These are phyloP conservation scores for Boletellus sp. DNA, from an alignment of 768 basidiomycete genomes.

Conservation along the genomic window DNA sequence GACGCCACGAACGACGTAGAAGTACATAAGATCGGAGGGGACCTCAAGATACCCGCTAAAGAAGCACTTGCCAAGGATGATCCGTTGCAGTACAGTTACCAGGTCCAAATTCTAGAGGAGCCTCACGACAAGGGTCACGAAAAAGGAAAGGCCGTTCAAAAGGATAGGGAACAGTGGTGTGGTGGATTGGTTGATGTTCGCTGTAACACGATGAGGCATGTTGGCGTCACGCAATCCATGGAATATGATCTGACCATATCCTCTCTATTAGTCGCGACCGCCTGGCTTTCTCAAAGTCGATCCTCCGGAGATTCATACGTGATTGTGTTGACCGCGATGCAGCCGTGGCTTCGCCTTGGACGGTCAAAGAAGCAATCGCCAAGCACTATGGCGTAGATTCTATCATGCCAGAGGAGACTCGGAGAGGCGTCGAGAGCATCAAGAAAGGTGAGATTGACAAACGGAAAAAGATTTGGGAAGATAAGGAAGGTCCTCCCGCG, in stretches of 20 bases:
- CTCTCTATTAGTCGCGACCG: constrained; percentile 74
- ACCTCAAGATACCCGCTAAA: constrained; percentile 72
- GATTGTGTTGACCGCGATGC: constrained; percentile 93
- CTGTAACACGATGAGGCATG: constrained; percentile 75
- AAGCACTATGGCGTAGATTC: constrained; percentile 80
- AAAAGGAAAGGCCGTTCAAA: constrained; percentile 52
- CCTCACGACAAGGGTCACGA: constrained; percentile 65
- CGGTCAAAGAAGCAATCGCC: constrained; percentile 83
- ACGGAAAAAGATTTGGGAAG: constrained; percentile 86
- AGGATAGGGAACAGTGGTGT: constrained; percentile 61
- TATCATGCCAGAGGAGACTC: constrained; percentile 82
- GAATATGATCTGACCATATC: constrained; percentile 1
- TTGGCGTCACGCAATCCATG: constrained; percentile 8
- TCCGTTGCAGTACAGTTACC: constrained; percentile 81
- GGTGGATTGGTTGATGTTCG: constrained; percentile 83
- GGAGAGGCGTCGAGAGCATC: constrained; percentile 71
- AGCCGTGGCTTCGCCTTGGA: constrained; percentile 93
- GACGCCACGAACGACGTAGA: constrained; percentile 49
- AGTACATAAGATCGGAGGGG: constrained; percentile 68
- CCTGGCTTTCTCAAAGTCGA: constrained; percentile 93
- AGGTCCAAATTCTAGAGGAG: constrained; percentile 79
- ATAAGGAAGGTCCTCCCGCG: constrained; percentile 75
- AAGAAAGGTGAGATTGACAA: constrained; percentile 91
- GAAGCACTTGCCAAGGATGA: constrained; percentile 72
- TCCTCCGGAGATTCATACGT: constrained; percentile 91